phyloP scores from a whole-genome alignment of 768 basidiomycete species.

The Tremella yokohamensis region DNA sequence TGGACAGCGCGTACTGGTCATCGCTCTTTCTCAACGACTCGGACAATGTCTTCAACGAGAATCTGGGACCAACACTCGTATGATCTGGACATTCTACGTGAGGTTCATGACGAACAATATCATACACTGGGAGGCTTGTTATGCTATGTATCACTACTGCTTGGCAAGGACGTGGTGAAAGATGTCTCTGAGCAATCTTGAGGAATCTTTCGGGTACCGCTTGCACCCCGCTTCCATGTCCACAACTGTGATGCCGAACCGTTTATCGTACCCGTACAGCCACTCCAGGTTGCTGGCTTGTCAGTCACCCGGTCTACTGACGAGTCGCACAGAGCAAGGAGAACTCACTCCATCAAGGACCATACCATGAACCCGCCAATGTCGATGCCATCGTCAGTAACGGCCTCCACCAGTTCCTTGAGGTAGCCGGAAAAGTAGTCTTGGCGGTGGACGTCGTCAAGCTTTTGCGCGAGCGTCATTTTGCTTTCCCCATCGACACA shows the following conservation, averaged over 20 bases:
- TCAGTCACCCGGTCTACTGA: conserved; percentile 11
- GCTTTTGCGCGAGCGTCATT: conserved; percentile 12
- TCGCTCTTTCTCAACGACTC: too few species aligned
- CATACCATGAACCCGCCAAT: conserved; percentile 35
- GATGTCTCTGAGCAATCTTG: conserved; percentile 25
- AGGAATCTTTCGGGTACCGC: conserved; percentile 34
- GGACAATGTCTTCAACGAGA: too few species aligned
- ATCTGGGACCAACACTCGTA: too few species aligned
- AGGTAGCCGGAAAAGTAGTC: conserved; percentile 32
- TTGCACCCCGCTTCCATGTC: conserved; percentile 30
- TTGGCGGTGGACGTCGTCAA: conserved; percentile 32
- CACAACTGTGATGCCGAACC: conserved; percentile 31
- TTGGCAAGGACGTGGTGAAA: conserved; percentile 19
- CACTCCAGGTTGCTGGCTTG: conserved; percentile 29
- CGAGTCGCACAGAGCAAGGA: too few species aligned
- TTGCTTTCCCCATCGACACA: conserved; percentile 21
- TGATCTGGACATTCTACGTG: too few species aligned
- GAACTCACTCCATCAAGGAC: conserved; percentile 35
- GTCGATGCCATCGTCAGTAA: conserved; percentile 26
- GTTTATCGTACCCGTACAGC: conserved; percentile 12
- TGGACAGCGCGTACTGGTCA: too few species aligned
- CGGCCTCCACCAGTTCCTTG: conserved; percentile 26
- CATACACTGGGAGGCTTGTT: too few species aligned
- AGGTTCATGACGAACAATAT: too few species aligned
- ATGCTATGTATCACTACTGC: not conserved